phyloP scores from a whole-genome alignment of 2,329 filamentous ascomycete species.

The Ilyonectria sp. region DNA sequence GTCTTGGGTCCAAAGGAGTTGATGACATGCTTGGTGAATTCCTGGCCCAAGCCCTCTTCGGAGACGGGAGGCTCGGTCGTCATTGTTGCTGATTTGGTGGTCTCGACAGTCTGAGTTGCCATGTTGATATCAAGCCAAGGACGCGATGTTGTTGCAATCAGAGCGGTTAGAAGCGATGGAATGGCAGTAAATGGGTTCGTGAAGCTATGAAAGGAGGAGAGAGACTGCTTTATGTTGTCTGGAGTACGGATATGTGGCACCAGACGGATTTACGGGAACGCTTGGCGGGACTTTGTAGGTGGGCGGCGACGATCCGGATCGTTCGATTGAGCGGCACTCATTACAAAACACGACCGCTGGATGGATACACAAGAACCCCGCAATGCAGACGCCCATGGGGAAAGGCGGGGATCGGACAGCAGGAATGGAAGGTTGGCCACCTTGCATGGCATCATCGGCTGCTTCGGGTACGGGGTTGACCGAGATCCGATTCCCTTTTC shows the following conservation, averaged over 20 bases:
- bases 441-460: neutral
- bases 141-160: neutral
- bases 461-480: slow-evolving; percentile 24
- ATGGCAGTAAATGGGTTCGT: neutral
- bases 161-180: neutral
- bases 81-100: slow-evolving; percentile 54
- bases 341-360: slow-evolving; percentile 25
- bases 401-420: slow-evolving; percentile 20
- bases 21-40: slow-evolving; percentile 82
- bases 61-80: slow-evolving; percentile 62
- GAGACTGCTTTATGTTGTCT: slow-evolving; percentile 21
- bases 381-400: slow-evolving; percentile 25
- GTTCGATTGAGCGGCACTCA: slow-evolving; percentile 1
- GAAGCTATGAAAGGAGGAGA: slow-evolving; percentile 6
- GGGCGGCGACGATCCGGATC: slow-evolving; percentile 21
- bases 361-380: slow-evolving; percentile 18
- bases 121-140: neutral
- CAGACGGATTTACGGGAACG: slow-evolving; percentile 19
- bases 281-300: slow-evolving; percentile 4
- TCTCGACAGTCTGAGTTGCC: slow-evolving; percentile 40
- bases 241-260: slow-evolving; percentile 14
- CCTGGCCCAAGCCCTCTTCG: slow-evolving; percentile 52
- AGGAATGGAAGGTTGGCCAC: neutral
- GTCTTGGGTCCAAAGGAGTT: slow-evolving; percentile 82
- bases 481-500: slow-evolving; percentile 6